Evolutionary conservation across 73 alveolate genomes (phyloP).

Genomic region (Urostyla sp.): DNA sequence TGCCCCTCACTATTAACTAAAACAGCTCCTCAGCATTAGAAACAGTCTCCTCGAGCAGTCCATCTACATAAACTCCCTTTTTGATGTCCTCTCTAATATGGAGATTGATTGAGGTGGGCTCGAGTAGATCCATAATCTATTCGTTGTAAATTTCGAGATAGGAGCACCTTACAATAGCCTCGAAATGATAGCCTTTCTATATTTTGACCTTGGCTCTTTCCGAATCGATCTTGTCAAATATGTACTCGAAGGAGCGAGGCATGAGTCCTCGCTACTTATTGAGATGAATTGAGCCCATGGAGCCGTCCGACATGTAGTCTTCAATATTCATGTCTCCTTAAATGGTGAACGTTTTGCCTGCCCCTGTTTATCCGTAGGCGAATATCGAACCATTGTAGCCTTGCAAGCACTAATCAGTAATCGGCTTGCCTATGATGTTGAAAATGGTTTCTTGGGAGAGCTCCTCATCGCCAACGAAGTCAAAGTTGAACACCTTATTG

Average conservation of each 20-base stretch:
- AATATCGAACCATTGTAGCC: constrained; percentile 97
- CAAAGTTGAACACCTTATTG: constrained; percentile 69
- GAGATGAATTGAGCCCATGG: neutral
- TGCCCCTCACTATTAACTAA: constrained; percentile 74
- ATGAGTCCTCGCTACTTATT: constrained; percentile 73
- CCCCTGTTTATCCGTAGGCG: constrained; percentile 99
- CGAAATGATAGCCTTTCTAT: neutral
- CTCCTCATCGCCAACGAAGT: constrained; percentile 85
- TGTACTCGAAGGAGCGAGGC: constrained; percentile 82
- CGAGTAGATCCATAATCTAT: constrained; percentile 74
- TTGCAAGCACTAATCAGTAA: constrained; percentile 81
- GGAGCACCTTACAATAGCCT: constrained; percentile 69
- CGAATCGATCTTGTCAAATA: constrained; percentile 50
- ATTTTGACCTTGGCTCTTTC: constrained; percentile 35
- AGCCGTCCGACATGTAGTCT: constrained; percentile 29
- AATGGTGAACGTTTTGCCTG: constrained; percentile 98
- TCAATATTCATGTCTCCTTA: constrained; percentile 78
- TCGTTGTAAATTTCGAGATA: constrained; percentile 86
- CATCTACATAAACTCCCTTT: constrained; percentile 93
- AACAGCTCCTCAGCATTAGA: constrained; percentile 81
- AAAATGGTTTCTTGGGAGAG: constrained; percentile 81
- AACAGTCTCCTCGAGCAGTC: constrained; percentile 83
- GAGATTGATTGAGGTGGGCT: constrained; percentile 73
- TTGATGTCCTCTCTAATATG: constrained; percentile 93
- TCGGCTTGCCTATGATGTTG: constrained; percentile 82